phyloP scores from a whole-genome alignment of 2,329 filamentous ascomycete genomes.

The Endothia cerciana region DNA sequence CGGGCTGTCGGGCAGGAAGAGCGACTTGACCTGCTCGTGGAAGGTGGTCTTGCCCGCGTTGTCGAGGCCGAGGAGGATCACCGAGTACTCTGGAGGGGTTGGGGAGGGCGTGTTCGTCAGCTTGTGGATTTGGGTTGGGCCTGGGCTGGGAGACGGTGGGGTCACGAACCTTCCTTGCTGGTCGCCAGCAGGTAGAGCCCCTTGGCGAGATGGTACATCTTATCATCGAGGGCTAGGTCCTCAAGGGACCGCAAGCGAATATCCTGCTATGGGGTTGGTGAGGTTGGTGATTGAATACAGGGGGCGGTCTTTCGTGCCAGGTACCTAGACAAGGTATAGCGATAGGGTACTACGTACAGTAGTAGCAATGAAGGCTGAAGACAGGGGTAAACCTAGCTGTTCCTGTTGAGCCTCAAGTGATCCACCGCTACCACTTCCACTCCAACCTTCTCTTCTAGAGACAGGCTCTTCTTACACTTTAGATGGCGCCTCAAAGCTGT shows the following conservation, averaged over 20 bases:
- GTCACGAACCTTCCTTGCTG: conserved; percentile 82
- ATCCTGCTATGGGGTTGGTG: conserved; percentile 5
- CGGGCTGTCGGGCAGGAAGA: conserved; percentile 69
- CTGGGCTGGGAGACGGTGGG: conserved; percentile 10
- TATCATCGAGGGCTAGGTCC: conserved; percentile 24
- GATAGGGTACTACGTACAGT: background rate
- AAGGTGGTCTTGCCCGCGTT: conserved; percentile 99
- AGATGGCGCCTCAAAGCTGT: too few species aligned
- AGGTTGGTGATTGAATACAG: conserved; percentile 2
- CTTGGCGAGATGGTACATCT: conserved; percentile 95
- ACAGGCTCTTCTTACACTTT: too few species aligned
- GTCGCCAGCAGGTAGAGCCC: conserved; percentile 94
- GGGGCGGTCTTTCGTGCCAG: background rate
- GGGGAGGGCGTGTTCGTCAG: conserved; percentile 12
- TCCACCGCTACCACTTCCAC: background rate
- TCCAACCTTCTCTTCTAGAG: too few species aligned
- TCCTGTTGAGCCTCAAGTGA: background rate
- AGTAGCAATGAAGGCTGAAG: background rate
- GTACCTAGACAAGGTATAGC: conserved; percentile 6
- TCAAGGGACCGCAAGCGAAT: conserved; percentile 25
- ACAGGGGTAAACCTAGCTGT: background rate
- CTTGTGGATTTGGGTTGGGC: background rate
- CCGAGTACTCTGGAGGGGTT: conserved; percentile 81
- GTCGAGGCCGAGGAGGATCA: conserved; percentile 94
- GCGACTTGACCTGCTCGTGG: conserved; percentile 91